These are phyloP conservation scores for Strobilomyces dryophilus DNA, from an alignment of 768 basidiomycete genomes.

Conservation along the genomic window DNA sequence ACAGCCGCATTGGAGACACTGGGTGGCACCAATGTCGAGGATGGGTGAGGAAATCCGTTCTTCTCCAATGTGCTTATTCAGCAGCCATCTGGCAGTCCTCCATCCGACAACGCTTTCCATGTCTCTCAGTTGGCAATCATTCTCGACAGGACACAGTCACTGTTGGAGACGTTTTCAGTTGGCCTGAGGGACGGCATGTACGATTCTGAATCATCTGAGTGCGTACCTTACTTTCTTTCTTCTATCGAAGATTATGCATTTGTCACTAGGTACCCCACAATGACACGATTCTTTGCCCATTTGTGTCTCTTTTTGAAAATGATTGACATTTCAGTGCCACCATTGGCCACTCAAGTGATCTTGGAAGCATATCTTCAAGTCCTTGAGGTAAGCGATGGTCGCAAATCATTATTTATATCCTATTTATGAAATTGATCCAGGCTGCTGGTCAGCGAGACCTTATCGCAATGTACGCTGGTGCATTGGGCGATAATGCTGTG, in stretches of 20 bases:
- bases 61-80: constrained; percentile 3
- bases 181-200: constrained; percentile 52
- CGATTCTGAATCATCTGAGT: constrained; percentile 52
- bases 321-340: constrained; percentile 71
- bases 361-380: constrained; percentile 86
- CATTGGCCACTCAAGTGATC: constrained; percentile 72
- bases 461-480: constrained; percentile 91
- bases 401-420: neutral
- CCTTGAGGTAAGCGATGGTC: constrained; percentile 56
- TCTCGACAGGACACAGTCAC: constrained; percentile 57
- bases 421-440: constrained; percentile 30
- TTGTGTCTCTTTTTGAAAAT: constrained; percentile 84
- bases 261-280: constrained; percentile 52
- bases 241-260: neutral
- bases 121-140: constrained; percentile 80
- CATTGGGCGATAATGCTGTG: constrained; percentile 85
- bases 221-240: constrained; percentile 26
- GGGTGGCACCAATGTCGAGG: constrained; percentile 52
- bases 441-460: constrained; percentile 76
- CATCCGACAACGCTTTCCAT: constrained; percentile 74
- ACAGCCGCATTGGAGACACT: constrained; percentile 52
- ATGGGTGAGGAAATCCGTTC: constrained; percentile 47
- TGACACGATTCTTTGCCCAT: constrained; percentile 92
- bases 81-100: constrained; percentile 36
- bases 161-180: constrained; percentile 67